These are phyloP conservation scores for Leccinum uliginosum DNA, from an alignment of 768 basidiomycete genomes.

Conservation along the genomic window DNA sequence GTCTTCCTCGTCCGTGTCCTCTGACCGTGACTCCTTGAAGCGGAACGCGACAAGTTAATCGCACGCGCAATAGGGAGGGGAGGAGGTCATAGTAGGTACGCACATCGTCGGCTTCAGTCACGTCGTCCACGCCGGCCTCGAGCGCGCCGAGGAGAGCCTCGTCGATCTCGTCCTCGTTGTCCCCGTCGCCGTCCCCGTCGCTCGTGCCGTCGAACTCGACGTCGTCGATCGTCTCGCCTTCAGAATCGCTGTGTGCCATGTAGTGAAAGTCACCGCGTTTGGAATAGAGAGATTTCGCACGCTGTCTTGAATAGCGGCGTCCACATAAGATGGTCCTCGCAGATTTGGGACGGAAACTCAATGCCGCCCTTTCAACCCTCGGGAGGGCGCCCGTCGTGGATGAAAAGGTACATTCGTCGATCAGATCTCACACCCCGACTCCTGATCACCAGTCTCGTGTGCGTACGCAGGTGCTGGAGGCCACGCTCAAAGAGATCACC, in stretches of 20 bases:
- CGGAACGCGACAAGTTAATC: conserved; percentile 5
- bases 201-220: conserved; percentile 47
- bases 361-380: conserved; percentile 87
- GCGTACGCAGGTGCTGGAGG: conserved; percentile 76
- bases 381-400: conserved; percentile 84
- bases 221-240: conserved; percentile 60
- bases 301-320: conserved; percentile 14
- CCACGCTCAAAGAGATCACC: conserved; percentile 91
- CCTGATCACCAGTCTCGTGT: conserved; percentile 2
- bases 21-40: conserved; percentile 50
- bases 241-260: conserved; percentile 59
- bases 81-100: conserved; percentile 22
- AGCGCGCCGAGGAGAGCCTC: conserved; percentile 61
- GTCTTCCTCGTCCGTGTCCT: conserved; percentile 57
- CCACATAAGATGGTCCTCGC: conserved; percentile 77
- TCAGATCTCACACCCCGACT: neutral
- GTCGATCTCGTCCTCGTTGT: conserved; percentile 48
- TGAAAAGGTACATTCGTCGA: conserved; percentile 62
- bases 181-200: conserved; percentile 44
- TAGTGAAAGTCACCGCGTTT: neutral
- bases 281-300: conserved; percentile 26
- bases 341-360: conserved; percentile 91
- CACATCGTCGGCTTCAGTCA: conserved; percentile 70
- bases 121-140: conserved; percentile 55
- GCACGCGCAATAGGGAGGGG: neutral